phyloP scores from a whole-genome alignment of 495 filamentous ascomycete genomes.

The Aspergillus cristatus region DNA sequence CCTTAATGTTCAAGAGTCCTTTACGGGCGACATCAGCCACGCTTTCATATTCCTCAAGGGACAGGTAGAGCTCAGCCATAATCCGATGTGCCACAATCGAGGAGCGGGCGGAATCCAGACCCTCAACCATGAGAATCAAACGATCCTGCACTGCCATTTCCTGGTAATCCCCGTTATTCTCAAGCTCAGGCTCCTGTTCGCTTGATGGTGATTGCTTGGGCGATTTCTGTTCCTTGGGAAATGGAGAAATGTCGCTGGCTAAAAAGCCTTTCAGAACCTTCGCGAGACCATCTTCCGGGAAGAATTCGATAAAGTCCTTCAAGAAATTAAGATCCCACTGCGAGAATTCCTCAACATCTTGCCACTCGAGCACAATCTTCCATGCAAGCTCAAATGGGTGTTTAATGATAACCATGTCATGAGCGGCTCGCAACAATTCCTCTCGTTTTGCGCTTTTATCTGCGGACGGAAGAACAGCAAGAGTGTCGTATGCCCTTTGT shows the following conservation, averaged over 20 bases:
- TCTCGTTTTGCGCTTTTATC: slow-evolving; percentile 59
- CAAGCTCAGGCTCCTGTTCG: slow-evolving; percentile 19
- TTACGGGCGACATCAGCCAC: slow-evolving; percentile 69
- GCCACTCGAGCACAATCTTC: slow-evolving; percentile 84
- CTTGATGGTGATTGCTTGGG: slow-evolving; percentile 19
- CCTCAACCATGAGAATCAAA: slow-evolving; percentile 74
- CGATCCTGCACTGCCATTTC: slow-evolving; percentile 60
- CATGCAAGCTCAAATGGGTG: slow-evolving; percentile 87
- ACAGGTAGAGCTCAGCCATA: slow-evolving; percentile 74
- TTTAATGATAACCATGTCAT: slow-evolving; percentile 91
- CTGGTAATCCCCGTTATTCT: slow-evolving; percentile 23
- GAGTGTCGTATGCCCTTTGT: slow-evolving; percentile 66
- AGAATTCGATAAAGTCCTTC: slow-evolving; percentile 70
- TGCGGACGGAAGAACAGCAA: slow-evolving; percentile 54
- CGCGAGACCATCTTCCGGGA: slow-evolving; percentile 71
- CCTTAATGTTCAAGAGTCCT: slow-evolving; percentile 50
- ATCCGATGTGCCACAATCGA: slow-evolving; percentile 79
- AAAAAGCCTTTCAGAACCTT: slow-evolving; percentile 76
- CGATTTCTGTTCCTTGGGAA: slow-evolving; percentile 34
- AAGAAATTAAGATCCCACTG: slow-evolving; percentile 69
- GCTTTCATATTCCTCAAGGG: slow-evolving; percentile 79
- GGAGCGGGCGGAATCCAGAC: slow-evolving; percentile 54
- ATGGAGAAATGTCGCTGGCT: slow-evolving; percentile 76
- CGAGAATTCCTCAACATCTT: slow-evolving; percentile 59
- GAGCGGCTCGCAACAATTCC: slow-evolving; percentile 63